Percentiles rank a stretch among this genome's conserved stretches.
These are phyloP conservation scores for Paraleonurus japonicus DNA, from an alignment of 257 asterid genomes.

Conservation along the genomic window DNA sequence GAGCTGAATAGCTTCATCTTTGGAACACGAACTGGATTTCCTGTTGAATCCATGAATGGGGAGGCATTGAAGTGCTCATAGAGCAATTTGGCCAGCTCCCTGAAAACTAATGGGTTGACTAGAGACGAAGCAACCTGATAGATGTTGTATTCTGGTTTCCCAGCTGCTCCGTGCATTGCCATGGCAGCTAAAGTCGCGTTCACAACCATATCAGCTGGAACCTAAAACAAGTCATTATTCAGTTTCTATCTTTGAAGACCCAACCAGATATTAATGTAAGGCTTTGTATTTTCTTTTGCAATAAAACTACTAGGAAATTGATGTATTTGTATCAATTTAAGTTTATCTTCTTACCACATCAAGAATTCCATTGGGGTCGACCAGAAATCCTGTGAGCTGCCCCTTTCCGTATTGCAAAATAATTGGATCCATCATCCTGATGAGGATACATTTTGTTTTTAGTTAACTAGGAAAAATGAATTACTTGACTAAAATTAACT, in stretches of 20 bases:
- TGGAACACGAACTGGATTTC: conserved; percentile 67
- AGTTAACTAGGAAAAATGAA: not conserved
- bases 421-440: conserved; percentile 98
- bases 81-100: conserved; percentile 65
- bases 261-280: too few relatives aligned
- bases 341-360: conserved; percentile 71
- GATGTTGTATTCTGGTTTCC: conserved; percentile 42
- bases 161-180: conserved; percentile 80
- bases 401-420: conserved; percentile 91
- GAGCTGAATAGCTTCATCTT: conserved; percentile 76
- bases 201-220: conserved; percentile 97
- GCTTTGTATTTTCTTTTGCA: not conserved
- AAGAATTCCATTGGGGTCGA: conserved; percentile 85
- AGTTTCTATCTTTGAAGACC: not conserved
- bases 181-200: conserved; percentile 95
- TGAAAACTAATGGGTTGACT: conserved; percentile 71
- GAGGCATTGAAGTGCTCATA: conserved; percentile 65
- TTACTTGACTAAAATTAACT: not conserved
- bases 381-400: conserved; percentile 86
- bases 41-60: conserved; percentile 72
- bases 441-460: not conserved
- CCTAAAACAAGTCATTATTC: conserved; percentile 37
- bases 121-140: conserved; percentile 83
- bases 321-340: not conserved
- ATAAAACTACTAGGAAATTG: not conserved